Evolutionary conservation across 2,329 filamentous ascomycete genomes (phyloP).

Genomic region (Massarina eburnea): DNA sequence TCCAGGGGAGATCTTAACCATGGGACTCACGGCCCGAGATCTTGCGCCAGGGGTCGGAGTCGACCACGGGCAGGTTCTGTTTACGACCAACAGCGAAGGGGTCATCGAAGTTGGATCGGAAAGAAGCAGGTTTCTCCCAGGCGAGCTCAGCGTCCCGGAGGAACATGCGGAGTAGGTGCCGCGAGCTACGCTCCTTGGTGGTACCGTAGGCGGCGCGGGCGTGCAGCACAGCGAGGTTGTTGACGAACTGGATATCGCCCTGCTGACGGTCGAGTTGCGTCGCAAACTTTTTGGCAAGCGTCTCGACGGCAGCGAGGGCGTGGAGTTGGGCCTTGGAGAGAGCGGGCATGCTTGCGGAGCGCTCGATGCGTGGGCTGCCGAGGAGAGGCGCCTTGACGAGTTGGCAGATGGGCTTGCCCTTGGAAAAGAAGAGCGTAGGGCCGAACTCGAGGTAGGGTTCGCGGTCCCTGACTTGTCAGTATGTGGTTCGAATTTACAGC

Average conservation of each 20-base stretch:
- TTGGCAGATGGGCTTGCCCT: constrained; percentile 39
- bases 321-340: constrained; percentile 31
- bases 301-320: constrained; percentile 32
- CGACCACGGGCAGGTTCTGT: constrained; percentile 37
- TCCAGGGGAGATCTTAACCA: constrained; percentile 19
- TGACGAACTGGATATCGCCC: constrained; percentile 42
- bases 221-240: constrained; percentile 42
- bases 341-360: constrained; percentile 31
- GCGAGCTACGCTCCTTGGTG: constrained; percentile 26
- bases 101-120: constrained; percentile 33
- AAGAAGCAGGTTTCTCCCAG: constrained; percentile 36
- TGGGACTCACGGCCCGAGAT: constrained; percentile 44
- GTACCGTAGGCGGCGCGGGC: constrained; percentile 37
- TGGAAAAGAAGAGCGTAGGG: constrained; percentile 39
- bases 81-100: constrained; percentile 32
- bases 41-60: constrained; percentile 39
- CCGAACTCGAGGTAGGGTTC: constrained; percentile 36
- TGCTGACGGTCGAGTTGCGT: constrained; percentile 35
- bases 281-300: constrained; percentile 30
- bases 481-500: neutral
- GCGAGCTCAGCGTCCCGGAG: constrained; percentile 36
- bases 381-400: constrained; percentile 42
- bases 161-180: constrained; percentile 43
- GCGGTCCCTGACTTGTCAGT: constrained; percentile 17
- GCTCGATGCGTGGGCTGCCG: constrained; percentile 35